phyloP scores from a whole-genome alignment of 2,329 filamentous ascomycete genomes.

The Tricladium varicosporioides region DNA sequence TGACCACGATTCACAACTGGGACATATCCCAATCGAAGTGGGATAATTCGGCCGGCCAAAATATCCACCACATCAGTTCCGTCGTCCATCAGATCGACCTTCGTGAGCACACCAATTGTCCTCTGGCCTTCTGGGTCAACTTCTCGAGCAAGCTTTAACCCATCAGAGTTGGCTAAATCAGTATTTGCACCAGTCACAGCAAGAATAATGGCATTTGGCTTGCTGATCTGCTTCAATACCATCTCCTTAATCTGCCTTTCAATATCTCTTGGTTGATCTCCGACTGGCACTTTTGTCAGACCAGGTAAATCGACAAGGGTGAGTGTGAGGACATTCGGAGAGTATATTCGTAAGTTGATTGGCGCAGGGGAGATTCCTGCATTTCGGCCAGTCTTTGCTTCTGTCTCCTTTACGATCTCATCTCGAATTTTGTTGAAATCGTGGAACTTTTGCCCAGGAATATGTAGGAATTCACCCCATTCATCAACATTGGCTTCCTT shows the following conservation, averaged over 20 bases:
- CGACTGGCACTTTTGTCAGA: conserved; percentile 93
- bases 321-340: conserved; percentile 93
- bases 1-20: conserved; percentile 98
- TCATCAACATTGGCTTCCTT: conserved; percentile 90
- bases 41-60: conserved; percentile 94
- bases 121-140: conserved; percentile 96
- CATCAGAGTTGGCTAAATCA: conserved; percentile 97
- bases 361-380: conserved; percentile 93
- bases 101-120: conserved; percentile 97
- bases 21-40: conserved; percentile 89
- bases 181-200: conserved; percentile 96
- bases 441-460: conserved; percentile 94
- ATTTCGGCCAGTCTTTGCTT: conserved; percentile 94
- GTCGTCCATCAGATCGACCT: conserved; percentile 98
- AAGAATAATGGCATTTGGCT: conserved; percentile 96
- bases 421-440: conserved; percentile 99
- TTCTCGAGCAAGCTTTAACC: conserved; percentile 91
- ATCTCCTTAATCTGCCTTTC: conserved; percentile 96
- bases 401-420: conserved; percentile 94
- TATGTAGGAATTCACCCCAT: conserved; percentile 98
- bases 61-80: conserved; percentile 99
- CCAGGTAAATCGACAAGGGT: conserved; percentile 96
- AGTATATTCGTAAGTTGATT: conserved; percentile 98
- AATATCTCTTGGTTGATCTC: conserved; percentile 94
- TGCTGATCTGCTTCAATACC: conserved; percentile 98